Evolutionary conservation across 108 stramenopile species (phyloP).

Genomic region (Cyclotella baltica): DNA sequence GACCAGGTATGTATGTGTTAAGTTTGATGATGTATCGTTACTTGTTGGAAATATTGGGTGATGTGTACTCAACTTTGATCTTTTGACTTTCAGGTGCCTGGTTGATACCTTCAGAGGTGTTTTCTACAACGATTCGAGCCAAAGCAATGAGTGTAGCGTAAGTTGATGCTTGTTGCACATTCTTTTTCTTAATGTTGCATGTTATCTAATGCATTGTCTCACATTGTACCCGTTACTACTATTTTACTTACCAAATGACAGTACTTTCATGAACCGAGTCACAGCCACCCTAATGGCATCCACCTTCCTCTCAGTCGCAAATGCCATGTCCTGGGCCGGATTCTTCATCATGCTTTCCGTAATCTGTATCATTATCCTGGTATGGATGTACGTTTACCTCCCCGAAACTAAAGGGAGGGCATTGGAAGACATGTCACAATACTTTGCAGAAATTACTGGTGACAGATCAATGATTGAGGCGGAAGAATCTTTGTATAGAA

Average conservation of each 20-base stretch:
- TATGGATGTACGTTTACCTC: constrained; percentile 70
- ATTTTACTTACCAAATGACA: neutral
- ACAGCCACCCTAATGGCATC: constrained; percentile 71
- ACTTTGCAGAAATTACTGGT: constrained; percentile 87
- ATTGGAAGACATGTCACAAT: constrained; percentile 87
- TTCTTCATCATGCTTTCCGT: constrained; percentile 75
- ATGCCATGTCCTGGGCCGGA: constrained; percentile 65
- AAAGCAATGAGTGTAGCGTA: constrained; percentile 88
- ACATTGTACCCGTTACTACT: neutral
- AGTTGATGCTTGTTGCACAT: constrained; percentile 3
- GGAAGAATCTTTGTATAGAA: constrained; percentile 50
- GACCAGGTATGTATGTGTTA: constrained; percentile 59
- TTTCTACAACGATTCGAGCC: constrained; percentile 82
- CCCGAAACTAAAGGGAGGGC: constrained; percentile 88
- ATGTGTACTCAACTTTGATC: no score
- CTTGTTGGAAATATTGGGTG: no score
- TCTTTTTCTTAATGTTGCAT: neutral
- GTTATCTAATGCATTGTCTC: neutral
- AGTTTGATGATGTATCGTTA: neutral
- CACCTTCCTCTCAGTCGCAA: constrained; percentile 75
- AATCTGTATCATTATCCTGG: constrained; percentile 59
- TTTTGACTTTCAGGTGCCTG: constrained; percentile 60
- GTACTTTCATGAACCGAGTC: constrained; percentile 79
- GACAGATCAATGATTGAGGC: constrained; percentile 66
- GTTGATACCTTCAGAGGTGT: constrained; percentile 89